These are phyloP conservation scores for Huntiella savannae DNA, from an alignment of 2,329 filamentous ascomycete genomes.

Conservation along the genomic window DNA sequence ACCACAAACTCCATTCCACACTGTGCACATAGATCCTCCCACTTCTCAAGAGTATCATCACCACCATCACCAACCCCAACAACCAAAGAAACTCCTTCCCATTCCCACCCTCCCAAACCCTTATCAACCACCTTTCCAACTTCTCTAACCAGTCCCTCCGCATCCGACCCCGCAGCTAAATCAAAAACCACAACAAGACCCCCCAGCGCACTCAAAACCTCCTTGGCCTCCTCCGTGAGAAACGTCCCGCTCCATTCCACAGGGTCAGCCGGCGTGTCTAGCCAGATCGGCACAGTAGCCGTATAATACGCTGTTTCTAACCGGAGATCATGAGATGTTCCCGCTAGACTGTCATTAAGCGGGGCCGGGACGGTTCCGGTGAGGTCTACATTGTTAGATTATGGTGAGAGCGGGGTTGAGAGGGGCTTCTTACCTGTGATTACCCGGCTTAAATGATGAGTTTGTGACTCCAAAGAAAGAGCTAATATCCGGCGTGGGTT, in stretches of 20 bases:
- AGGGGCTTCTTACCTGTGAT: slow-evolving; percentile 28
- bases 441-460: slow-evolving; percentile 27
- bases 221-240: slow-evolving; percentile 38
- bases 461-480: slow-evolving; percentile 30
- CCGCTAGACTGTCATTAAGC: slow-evolving; percentile 29
- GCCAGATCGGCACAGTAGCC: slow-evolving; percentile 42
- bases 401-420: background rate
- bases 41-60: slow-evolving; percentile 29
- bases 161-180: slow-evolving; percentile 12
- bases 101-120: slow-evolving; percentile 39
- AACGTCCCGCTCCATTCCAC: slow-evolving; percentile 35
- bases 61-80: slow-evolving; percentile 31
- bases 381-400: slow-evolving; percentile 24
- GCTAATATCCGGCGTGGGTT: slow-evolving; percentile 35
- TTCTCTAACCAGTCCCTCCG: slow-evolving; percentile 26
- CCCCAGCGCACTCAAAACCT: slow-evolving; percentile 42
- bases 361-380: slow-evolving; percentile 27
- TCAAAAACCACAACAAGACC: slow-evolving; percentile 30
- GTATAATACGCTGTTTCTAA: slow-evolving; percentile 43
- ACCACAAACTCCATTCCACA: slow-evolving; percentile 45
- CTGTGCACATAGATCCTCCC: slow-evolving; percentile 41
- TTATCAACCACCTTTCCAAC: slow-evolving; percentile 36
- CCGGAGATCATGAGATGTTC: slow-evolving; percentile 35
- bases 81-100: slow-evolving; percentile 45
- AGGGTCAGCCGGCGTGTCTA: slow-evolving; percentile 38